Evolutionary conservation across 306 rosid species (phyloP).

Genomic region (Cucurbita argyrosperma): DNA sequence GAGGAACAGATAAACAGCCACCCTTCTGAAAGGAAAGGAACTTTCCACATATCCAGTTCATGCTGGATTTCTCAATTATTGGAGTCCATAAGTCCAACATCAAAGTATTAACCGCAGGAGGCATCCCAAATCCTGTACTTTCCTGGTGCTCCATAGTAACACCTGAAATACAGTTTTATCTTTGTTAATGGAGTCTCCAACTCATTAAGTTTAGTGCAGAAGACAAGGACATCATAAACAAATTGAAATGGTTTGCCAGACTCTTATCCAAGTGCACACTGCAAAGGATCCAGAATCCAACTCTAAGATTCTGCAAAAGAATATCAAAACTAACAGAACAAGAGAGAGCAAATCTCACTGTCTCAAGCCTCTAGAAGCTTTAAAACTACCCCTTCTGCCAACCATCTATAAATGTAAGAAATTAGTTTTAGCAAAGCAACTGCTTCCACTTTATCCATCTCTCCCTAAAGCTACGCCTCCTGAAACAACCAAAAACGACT

Average conservation of each 20-base stretch:
- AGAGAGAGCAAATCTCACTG: background rate
- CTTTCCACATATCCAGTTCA: background rate
- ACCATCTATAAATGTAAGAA: background rate
- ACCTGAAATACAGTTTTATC: background rate
- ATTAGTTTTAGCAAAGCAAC: background rate
- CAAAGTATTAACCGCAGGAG: background rate
- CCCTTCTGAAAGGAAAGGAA: background rate
- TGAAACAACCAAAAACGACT: background rate
- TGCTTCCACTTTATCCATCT: background rate
- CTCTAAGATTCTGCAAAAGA: background rate
- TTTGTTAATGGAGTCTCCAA: background rate
- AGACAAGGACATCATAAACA: background rate
- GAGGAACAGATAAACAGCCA: background rate
- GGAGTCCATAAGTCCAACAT: background rate
- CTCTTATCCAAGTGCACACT: background rate
- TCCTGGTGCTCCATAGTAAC: background rate
- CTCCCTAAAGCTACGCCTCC: background rate
- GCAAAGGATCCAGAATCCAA: background rate
- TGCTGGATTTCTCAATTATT: background rate
- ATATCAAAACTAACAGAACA: background rate
- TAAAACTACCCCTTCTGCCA: background rate
- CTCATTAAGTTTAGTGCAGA: background rate
- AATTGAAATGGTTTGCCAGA: background rate
- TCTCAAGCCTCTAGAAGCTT: background rate
- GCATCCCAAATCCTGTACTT: background rate